Evolutionary conservation across 2,329 filamentous ascomycete species (phyloP).

Genomic region (Venturia nashicola): DNA sequence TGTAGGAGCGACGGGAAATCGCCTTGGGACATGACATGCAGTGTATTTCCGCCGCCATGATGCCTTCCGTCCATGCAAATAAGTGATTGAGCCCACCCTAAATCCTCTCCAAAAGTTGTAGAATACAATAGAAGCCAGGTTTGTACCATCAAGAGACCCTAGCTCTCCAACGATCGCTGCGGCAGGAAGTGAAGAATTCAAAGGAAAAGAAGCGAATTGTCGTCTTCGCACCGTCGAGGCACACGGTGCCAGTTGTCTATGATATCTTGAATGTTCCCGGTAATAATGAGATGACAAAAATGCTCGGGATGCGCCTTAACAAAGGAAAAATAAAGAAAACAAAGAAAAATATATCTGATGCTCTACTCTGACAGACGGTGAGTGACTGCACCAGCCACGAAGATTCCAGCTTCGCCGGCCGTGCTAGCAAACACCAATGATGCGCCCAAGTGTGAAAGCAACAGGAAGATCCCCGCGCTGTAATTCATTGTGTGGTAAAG

Average conservation of each 20-base stretch:
- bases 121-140: not conserved
- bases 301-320: not conserved
- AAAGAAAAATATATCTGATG: not conserved
- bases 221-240: not conserved
- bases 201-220: not conserved
- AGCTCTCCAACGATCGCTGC: not conserved
- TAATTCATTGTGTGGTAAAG: not conserved
- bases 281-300: not conserved
- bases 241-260: not conserved
- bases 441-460: not conserved
- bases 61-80: not conserved
- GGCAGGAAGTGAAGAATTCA: not conserved
- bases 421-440: not conserved
- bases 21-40: not conserved
- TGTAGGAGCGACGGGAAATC: not conserved
- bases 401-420: not conserved
- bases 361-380: not conserved
- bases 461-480: not conserved
- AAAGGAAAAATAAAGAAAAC: not conserved
- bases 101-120: not conserved
- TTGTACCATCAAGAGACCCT: not conserved
- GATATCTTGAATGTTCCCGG: not conserved
- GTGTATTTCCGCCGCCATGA: not conserved
- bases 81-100: not conserved
- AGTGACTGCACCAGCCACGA: not conserved